Base-by-base conservation (phyloP, 495 filamentous ascomycete species). In the Trichoderma asperelloides region DNA sequence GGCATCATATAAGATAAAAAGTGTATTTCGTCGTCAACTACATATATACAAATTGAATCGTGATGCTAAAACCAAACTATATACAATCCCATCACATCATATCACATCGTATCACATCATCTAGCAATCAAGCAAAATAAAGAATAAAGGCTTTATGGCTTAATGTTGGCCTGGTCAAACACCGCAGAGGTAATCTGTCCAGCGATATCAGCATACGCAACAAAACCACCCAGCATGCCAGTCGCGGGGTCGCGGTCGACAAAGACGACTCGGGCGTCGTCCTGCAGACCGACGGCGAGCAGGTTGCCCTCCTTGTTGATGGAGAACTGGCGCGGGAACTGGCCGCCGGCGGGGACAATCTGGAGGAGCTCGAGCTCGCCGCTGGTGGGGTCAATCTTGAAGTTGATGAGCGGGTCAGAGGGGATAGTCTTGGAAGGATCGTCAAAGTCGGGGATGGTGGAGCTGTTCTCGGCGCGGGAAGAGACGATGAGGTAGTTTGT, bases 201-300 rank as follows among this genome's bases (percentile, higher is more conserved):
- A 65, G 80, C 69, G 30, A 83, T 69, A 47, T 82, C 78, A 9
- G 83, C 72, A 66, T 76, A 70, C 15, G 81, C 86, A 2, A 83
- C 72, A 66, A 78, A 75, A 64, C 84, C 80, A 28, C 80, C 82
- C 65, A 91, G 72, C 60, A 78, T 68, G 0, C 89, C 89, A 0
- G 82, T 86, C 47, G 70, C 68, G 2, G 75, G 74, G 74, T 90
- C 82, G 15, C 88, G 76, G 72, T 79, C 71, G 64, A 91, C 81
- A 71, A 91, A 74, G 13, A 82, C 87, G 7, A 90, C 85, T 55
- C 81, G 83, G 37, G 81, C 78, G 65, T 82, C 84, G 4, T 71
- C 76, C 75, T 90, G 87, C 68, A 88, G 78, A n/a, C 85, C 87
- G 62, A 88, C 82, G 1, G 85, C 88, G 3, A 87, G 78, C 60